Evolutionary conservation across 1,284 basidiomycete genomes (phyloP).

Genomic region (Ceratobasidium sp.): DNA sequence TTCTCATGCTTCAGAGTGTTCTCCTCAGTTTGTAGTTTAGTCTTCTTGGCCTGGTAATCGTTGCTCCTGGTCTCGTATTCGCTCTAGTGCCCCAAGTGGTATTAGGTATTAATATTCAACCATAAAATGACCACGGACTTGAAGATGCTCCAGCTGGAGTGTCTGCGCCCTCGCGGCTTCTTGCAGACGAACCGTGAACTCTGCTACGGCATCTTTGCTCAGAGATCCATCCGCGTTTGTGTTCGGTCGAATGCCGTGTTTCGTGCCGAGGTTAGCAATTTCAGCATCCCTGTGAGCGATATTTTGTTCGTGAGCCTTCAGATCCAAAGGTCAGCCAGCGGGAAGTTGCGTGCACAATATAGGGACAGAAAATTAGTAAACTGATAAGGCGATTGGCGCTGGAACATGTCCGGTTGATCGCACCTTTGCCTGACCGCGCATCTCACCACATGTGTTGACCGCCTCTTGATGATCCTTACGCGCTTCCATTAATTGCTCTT

Average conservation of each 20-base stretch:
- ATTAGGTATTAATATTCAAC: background rate
- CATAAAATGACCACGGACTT: slow-evolving; percentile 60
- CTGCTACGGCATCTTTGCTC: slow-evolving; percentile 72
- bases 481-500: slow-evolving; percentile 70
- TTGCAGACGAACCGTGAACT: slow-evolving; percentile 73
- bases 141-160: slow-evolving; percentile 68
- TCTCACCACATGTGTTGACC: slow-evolving; percentile 69
- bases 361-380: slow-evolving; percentile 12
- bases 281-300: slow-evolving; percentile 78
- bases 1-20: slow-evolving; percentile 46
- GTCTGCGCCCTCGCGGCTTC: slow-evolving; percentile 71
- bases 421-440: slow-evolving; percentile 76
- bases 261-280: slow-evolving; percentile 74
- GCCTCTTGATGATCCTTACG: slow-evolving; percentile 69
- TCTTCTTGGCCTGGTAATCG: slow-evolving; percentile 56
- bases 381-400: background rate
- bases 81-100: slow-evolving; percentile 32
- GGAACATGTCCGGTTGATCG: slow-evolving; percentile 33
- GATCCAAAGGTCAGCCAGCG: slow-evolving; percentile 29
- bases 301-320: slow-evolving; percentile 80
- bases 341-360: background rate
- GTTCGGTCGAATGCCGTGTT: slow-evolving; percentile 43
- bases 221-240: slow-evolving; percentile 58
- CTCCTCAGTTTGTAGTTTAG: slow-evolving; percentile 50
- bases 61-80: slow-evolving; percentile 47